Conservation (phyloP, 257 asterid genomes). For the Euphrasia confusa region DNA sequence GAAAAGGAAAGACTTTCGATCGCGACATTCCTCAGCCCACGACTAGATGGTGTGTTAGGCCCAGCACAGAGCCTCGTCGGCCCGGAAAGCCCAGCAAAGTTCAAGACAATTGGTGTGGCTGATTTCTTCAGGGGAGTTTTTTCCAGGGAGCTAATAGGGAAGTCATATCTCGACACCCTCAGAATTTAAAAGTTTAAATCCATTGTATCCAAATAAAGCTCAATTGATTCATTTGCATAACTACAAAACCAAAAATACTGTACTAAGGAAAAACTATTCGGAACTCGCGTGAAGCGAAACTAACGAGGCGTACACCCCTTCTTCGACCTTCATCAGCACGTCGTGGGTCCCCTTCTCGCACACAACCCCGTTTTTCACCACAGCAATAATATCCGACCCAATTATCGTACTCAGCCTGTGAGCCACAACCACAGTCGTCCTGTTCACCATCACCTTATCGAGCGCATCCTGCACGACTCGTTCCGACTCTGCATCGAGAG, state of each 20-base stretch:
- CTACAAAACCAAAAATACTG: too few species aligned
- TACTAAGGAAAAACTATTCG: neutral
- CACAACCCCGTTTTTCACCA: constrained; percentile 64
- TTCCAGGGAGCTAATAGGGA: constrained; percentile 40
- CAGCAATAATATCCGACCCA: constrained; percentile 69
- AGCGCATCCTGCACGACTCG: constrained; percentile 65
- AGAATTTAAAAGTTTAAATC: constrained; percentile 22
- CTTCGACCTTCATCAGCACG: constrained; percentile 42
- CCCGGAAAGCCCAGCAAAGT: constrained; percentile 37
- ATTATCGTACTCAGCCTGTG: constrained; percentile 58
- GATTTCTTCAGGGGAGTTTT: constrained; percentile 33
- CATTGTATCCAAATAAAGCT: too few species aligned
- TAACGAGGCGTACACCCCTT: constrained; percentile 66
- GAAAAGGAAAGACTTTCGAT: constrained; percentile 41
- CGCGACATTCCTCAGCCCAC: constrained; percentile 35
- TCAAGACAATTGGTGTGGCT: constrained; percentile 27
- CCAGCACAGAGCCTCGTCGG: constrained; percentile 42
- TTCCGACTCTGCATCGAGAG: constrained; percentile 69
- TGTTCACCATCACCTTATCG: constrained; percentile 56
- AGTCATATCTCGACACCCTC: constrained; percentile 40
- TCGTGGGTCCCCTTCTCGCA: constrained; percentile 67
- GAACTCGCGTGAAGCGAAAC: constrained; percentile 56
- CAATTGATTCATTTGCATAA: too few species aligned
- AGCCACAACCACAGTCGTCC: constrained; percentile 73
- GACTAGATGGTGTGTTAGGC: constrained; percentile 23